phyloP scores from a whole-genome alignment of 495 filamentous ascomycete genomes.

The Hypoxylon rickii region DNA sequence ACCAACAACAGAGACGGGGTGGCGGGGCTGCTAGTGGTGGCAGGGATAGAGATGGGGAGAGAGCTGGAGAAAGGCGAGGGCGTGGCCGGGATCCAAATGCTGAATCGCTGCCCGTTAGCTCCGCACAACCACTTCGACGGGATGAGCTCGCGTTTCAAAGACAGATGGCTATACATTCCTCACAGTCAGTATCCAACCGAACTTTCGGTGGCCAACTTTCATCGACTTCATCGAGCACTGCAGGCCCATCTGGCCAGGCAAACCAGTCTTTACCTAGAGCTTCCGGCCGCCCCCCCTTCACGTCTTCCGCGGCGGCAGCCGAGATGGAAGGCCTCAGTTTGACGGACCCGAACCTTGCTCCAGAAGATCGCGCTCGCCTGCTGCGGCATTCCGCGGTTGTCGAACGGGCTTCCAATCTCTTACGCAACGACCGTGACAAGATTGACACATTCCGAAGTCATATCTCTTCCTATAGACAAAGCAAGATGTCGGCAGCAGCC shows the following conservation, averaged over 20 bases:
- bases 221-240: constrained; percentile 29
- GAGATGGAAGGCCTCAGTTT: constrained; percentile 48
- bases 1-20: constrained; percentile 64
- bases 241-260: constrained; percentile 19
- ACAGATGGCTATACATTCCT: constrained; percentile 86
- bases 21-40: constrained; percentile 45
- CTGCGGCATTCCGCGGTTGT: constrained; percentile 79
- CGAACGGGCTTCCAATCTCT: constrained; percentile 79
- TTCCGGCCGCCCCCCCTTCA: constrained; percentile 15
- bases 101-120: constrained; percentile 75
- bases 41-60: constrained; percentile 35
- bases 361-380: constrained; percentile 78
- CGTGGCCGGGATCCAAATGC: constrained; percentile 66
- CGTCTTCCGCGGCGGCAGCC: constrained; percentile 10
- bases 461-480: constrained; percentile 75
- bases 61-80: constrained; percentile 53
- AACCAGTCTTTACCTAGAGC: background rate
- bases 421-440: constrained; percentile 74
- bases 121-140: constrained; percentile 79
- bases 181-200: constrained; percentile 74
- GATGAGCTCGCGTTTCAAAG: constrained; percentile 93
- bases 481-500: constrained; percentile 66
- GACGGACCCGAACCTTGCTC: constrained; percentile 54
- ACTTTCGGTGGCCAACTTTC: constrained; percentile 84
- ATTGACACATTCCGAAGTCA: constrained; percentile 73